phyloP scores from a whole-genome alignment of 495 filamentous ascomycete species.

The Echria macrotheca region DNA sequence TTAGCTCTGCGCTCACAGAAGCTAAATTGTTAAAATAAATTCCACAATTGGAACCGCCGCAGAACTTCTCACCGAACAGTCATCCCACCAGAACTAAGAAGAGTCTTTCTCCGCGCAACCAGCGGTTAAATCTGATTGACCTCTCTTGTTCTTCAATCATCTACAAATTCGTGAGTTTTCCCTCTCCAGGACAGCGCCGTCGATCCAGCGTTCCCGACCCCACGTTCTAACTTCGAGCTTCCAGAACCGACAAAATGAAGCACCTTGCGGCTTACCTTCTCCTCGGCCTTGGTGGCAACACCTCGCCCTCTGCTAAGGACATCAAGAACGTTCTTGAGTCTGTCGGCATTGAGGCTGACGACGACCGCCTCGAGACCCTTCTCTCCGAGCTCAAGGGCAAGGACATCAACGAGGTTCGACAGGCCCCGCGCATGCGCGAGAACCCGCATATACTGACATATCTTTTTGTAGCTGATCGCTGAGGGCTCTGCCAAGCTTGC shows the following conservation, averaged over 20 bases:
- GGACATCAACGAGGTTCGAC: slow-evolving; percentile 83
- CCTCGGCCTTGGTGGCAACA: slow-evolving; percentile 88
- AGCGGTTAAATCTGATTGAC: slow-evolving; percentile 55
- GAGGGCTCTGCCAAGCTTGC: slow-evolving; percentile 91
- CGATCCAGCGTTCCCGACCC: too few relatives aligned
- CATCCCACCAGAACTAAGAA: slow-evolving; percentile 43
- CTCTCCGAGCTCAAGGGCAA: slow-evolving; percentile 93
- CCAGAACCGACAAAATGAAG: slow-evolving; percentile 99
- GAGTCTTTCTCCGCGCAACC: slow-evolving; percentile 52
- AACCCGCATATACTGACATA: too few relatives aligned
- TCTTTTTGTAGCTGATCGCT: slow-evolving; percentile 77
- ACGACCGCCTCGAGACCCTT: slow-evolving; percentile 78
- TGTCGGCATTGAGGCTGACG: slow-evolving; percentile 93
- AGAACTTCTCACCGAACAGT: slow-evolving; percentile 16
- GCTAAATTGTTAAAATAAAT: slow-evolving; percentile 31
- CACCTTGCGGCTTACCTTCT: slow-evolving; percentile 99
- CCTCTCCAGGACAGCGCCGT: too few relatives aligned
- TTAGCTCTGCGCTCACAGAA: slow-evolving; percentile 26
- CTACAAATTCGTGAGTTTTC: slow-evolving; percentile 29
- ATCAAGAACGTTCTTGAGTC: slow-evolving; percentile 87
- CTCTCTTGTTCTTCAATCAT: slow-evolving; percentile 45
- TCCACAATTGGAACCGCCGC: slow-evolving; percentile 7
- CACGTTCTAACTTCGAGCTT: too few relatives aligned
- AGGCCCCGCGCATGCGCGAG: too few relatives aligned
- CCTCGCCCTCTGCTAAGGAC: slow-evolving; percentile 77